A percentile compares a stretch with the other conserved stretches of the same genome.
Conservation (phyloP, 805 yeast genomes). For the Spathaspora gorwiae region DNA sequence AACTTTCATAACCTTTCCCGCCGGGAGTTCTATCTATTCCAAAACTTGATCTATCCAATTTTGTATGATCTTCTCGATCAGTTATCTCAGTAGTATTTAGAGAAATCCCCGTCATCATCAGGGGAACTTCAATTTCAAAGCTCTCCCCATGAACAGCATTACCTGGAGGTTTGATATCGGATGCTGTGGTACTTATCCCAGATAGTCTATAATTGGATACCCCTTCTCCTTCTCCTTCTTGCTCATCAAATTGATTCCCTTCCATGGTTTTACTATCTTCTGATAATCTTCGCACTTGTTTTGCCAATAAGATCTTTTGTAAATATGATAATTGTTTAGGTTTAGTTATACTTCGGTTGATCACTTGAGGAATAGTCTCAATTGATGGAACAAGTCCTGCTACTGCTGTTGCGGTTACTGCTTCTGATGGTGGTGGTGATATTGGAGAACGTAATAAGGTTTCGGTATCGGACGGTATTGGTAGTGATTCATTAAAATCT, state of each 20-base stretch:
- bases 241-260: not conserved
- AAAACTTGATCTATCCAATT: no score
- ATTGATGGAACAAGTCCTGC: not conserved
- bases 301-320: constrained; percentile 25
- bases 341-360: not conserved
- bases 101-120: no score
- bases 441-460: constrained; percentile 1
- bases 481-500: constrained; percentile 25
- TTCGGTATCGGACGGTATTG: constrained; percentile 18
- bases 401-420: not conserved
- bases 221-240: no score
- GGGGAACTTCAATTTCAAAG: no score
- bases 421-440: not conserved
- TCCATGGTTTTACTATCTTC: not conserved
- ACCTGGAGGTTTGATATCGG: no score
- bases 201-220: no score
- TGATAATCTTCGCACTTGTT: not conserved
- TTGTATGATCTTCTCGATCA: no score
- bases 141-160: no score
- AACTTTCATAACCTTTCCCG: no score
- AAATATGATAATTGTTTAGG: constrained; percentile 21
- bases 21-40: no score
- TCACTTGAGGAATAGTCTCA: not conserved
- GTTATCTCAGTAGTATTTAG: no score
- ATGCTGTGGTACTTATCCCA: no score